Percentiles rank a stretch among this genome's conserved stretches.
Evolutionary conservation across 192 early-diverging fungal genomes (phyloP).

Genomic region (Entomortierella parvispora): DNA sequence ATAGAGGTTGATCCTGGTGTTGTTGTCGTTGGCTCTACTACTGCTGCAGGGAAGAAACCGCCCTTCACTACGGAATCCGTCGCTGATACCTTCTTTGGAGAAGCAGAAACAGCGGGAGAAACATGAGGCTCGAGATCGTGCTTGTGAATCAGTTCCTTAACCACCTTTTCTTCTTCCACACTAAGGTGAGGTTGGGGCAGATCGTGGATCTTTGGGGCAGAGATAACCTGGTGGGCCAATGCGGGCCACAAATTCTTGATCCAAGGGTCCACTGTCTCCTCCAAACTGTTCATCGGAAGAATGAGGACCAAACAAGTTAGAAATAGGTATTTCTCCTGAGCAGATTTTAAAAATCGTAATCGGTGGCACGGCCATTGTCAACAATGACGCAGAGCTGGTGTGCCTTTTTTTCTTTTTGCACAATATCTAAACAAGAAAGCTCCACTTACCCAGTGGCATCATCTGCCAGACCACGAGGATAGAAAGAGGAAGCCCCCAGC

Average conservation of each 20-base stretch:
- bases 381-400: background rate
- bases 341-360: background rate
- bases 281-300: slow-evolving; percentile 61
- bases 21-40: no score
- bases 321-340: no score
- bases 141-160: slow-evolving; percentile 20
- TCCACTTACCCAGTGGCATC: slow-evolving; percentile 83
- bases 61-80: background rate
- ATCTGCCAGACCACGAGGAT: slow-evolving; percentile 85
- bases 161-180: slow-evolving; percentile 24
- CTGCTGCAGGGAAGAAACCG: background rate
- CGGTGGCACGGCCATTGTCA: no score
- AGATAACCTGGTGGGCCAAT: slow-evolving; percentile 59
- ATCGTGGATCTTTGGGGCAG: slow-evolving; percentile 19
- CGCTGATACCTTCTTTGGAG: background rate
- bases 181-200: slow-evolving; percentile 30
- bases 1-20: slow-evolving; percentile 18
- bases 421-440: no score
- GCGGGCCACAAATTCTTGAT: slow-evolving; percentile 83
- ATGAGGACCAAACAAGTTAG: slow-evolving; percentile 3
- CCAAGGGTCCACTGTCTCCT: slow-evolving; percentile 93
- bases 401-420: background rate
- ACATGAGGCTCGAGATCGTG: slow-evolving; percentile 9
- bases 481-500: slow-evolving; percentile 78
- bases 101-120: background rate